Base-by-base conservation (phyloP, 2,329 filamentous ascomycete species). In the Lojkania enalia region DNA sequence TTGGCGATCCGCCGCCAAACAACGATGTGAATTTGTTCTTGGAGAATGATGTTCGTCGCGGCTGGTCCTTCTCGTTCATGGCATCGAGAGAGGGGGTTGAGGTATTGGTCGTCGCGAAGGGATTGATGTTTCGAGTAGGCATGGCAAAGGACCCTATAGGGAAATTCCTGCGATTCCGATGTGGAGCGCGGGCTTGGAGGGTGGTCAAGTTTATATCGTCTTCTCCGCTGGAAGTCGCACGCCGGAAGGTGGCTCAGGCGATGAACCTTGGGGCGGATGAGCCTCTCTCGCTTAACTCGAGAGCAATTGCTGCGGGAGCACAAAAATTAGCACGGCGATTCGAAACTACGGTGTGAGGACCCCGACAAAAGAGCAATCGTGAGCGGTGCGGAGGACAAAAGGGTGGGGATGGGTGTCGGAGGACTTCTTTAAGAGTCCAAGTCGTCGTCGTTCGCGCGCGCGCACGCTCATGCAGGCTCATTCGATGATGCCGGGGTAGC, bases 1-100 rank as follows among this genome's bases (percentile, higher is more conserved):
- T 92, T 55, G 87, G 86, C 39, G 87, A 87, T 40, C 84, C 83
- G 47, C 87, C 88, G 45, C 87, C 88, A 72, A 95, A 95, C 73
- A 95, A 83, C 65, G 90, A 86, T 56, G 84, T 83, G 59, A 95
- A 82, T 65, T 88, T 70, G 63, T 60, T 90, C 72, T 88, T 90
- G 60, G 75, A 70, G 42, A 75, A 72, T 43, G 77, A 73, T 46
- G 74, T 64, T 60, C 76, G 75, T 52, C 71, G 73, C 60, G 69
- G 63, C 53, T 69, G 70, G 50, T 73, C 73, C 71, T 83, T 83
- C 69, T 81, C 80, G 63, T 71, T 71, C 56, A 76, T 60, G 55
- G 71, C 64, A 61, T 78, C 75, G 68, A 76, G 73, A 60, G 76
- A 72, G 63, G 77, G 70, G 58, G 68, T 66, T 69, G 58, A 77